phyloP scores from a whole-genome alignment of 2,329 filamentous ascomycete genomes.

The Zymoseptoria brevis region DNA sequence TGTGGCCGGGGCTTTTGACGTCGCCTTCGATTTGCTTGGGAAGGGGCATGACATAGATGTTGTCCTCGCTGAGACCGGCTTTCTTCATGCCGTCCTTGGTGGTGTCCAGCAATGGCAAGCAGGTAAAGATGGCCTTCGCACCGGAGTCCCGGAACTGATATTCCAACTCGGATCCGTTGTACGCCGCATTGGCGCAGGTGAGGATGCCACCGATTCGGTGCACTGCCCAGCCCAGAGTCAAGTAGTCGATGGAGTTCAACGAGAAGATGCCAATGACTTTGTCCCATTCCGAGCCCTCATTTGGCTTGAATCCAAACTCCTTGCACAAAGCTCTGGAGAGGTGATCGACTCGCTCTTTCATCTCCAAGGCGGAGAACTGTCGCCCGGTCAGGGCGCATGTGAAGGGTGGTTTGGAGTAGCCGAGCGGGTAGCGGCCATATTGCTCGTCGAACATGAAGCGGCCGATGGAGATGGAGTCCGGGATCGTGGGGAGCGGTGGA shows the following conservation, averaged over 20 bases:
- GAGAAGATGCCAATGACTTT: constrained; percentile 70
- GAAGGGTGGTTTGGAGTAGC: constrained; percentile 60
- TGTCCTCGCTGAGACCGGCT: constrained; percentile 53
- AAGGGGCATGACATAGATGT: constrained; percentile 62
- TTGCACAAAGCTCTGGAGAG: constrained; percentile 62
- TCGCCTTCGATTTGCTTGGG: constrained; percentile 48
- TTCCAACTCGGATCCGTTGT: constrained; percentile 60
- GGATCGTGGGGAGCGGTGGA: constrained; percentile 55
- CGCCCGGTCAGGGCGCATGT: constrained; percentile 65
- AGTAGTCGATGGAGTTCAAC: constrained; percentile 75
- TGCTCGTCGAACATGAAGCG: constrained; percentile 70
- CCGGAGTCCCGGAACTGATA: constrained; percentile 64
- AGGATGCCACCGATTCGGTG: constrained; percentile 68
- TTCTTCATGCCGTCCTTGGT: constrained; percentile 58
- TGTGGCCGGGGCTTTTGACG: constrained; percentile 45
- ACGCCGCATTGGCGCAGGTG: constrained; percentile 67
- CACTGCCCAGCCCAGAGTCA: constrained; percentile 64
- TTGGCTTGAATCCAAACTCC: constrained; percentile 62
- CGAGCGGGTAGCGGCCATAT: constrained; percentile 58
- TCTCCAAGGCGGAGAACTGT: constrained; percentile 55
- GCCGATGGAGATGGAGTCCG: constrained; percentile 64
- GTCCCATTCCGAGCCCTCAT: constrained; percentile 69
- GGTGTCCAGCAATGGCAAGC: constrained; percentile 55
- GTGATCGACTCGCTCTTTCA: constrained; percentile 57
- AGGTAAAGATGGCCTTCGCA: constrained; percentile 65